Evolutionary conservation across 805 yeast species (phyloP), one percentile per base, ranked within the genome.

Genomic region (Metschnikowia kunwiensis): DNA sequence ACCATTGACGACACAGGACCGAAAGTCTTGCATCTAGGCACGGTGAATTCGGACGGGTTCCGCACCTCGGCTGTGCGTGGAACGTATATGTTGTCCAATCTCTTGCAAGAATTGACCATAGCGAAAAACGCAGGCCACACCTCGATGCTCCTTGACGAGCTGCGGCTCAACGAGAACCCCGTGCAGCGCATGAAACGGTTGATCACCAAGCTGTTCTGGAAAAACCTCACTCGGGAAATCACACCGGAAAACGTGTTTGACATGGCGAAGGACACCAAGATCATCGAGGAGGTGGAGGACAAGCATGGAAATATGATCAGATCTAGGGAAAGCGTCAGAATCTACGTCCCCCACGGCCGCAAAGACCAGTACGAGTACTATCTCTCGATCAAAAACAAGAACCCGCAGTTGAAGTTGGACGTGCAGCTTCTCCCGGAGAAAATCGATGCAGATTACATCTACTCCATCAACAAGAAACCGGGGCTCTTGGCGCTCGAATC

Each of bases 1-100:
- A 85, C 95, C 6, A 79, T 85, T 32, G 94, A 85, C 50, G 94
- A 86, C 53, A 75, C 77, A 2, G 94, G 94, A 1, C 93, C 94
- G 3, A 85, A 85, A 55, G 86, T 81, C n/a, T 63, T 85, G 41
- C 74, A 76, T 49, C 66, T 86, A 10, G 93, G 93, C 7, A 86
- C 97, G 2, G 86, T 81, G 24, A 84, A 85, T 54, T 86, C 95
- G 3, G 77, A 80, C 51, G 97, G 96, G 1, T 86, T 63, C 62
- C 80, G 77, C 24, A 80, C 76, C 48, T 74, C 75, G 36, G 85
- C 81, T 42, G 72, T 88, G 38, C 66, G 95, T 41, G 97, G 97
- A 3, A 88, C 96, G 0, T 88, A 88, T 54, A 84, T 84, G 89
- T 63, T 88, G 32, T 81, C 93, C 0, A 89, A 89, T 58, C 61